A percentile compares a stretch with the other conserved stretches of the same genome.
Conservation (phyloP, 257 asterid species). For the Leptodermis oblonga region DNA sequence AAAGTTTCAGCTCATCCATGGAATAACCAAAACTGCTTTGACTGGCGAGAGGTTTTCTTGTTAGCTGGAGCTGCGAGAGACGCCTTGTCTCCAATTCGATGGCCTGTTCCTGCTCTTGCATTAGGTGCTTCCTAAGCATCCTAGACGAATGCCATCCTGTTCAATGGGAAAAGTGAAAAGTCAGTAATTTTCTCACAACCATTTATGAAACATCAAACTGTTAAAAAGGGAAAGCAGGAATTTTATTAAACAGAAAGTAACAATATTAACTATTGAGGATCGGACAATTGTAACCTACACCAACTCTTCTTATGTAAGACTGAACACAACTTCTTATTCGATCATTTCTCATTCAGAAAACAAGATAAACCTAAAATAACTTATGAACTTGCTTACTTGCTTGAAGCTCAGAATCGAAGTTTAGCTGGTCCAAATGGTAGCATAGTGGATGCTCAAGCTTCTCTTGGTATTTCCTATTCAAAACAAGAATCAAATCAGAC, state of each 20-base stretch:
- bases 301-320: too few relatives aligned
- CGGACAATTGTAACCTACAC: too few relatives aligned
- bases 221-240: background rate
- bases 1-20: constrained; percentile 41
- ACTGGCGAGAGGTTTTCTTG: constrained; percentile 28
- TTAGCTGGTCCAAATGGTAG: constrained; percentile 37
- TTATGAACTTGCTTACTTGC: constrained; percentile 40
- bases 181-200: too few relatives aligned
- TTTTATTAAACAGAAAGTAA: background rate
- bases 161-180: background rate
- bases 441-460: constrained; percentile 44
- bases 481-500: background rate
- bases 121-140: constrained; percentile 38
- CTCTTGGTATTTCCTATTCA: constrained; percentile 62
- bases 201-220: background rate
- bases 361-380: background rate
- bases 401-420: constrained; percentile 42
- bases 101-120: constrained; percentile 47
- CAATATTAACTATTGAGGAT: background rate
- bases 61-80: constrained; percentile 53
- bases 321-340: too few relatives aligned
- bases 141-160: constrained; percentile 58
- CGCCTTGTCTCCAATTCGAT: constrained; percentile 55
- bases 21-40: constrained; percentile 39
- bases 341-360: too few relatives aligned